Base-by-base conservation (phyloP, 139 green algal genomes). In the Volvox reticuliferus region DNA sequence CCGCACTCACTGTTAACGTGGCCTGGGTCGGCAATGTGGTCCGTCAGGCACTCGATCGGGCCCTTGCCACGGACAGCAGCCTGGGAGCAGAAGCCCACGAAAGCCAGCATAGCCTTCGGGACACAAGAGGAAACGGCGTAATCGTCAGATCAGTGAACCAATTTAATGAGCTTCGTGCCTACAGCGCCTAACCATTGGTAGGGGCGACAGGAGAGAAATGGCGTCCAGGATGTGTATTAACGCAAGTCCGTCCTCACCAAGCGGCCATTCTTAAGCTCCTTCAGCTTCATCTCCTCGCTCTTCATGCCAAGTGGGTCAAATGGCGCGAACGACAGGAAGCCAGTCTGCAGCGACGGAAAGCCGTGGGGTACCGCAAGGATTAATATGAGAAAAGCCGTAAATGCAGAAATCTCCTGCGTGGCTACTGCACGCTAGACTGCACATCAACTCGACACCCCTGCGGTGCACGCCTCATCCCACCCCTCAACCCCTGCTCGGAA, bases 181-280 rank as follows among this genome's bases (percentile, higher is more conserved):
- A n/a, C n/a, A n/a, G n/a, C n/a, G n/a, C n/a, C n/a, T n/a, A n/a
- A n/a, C n/a, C n/a, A n/a, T n/a, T n/a, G n/a, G n/a, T n/a, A n/a
- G n/a, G n/a, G n/a, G n/a, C n/a, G n/a, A n/a, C n/a, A n/a, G n/a
- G n/a, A n/a, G n/a, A n/a, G n/a, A n/a, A n/a, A n/a, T n/a, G n/a
- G n/a, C n/a, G n/a, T n/a, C n/a, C n/a, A n/a, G n/a, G n/a, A n/a
- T n/a, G n/a, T n/a, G 44, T 55, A 55, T 55, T 55, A 9, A 55
- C 44, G 9, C n/a, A n/a, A n/a, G n/a, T n/a, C n/a, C 44, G 44
- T 55, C 44, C 88, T 88, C 68, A 93, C 95, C 71, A 96, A 89
- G 91, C 95, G 94, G 88, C 93, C 96, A 92, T 98, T 98, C 96
- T 98, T 98, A 36, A 98, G 82, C 95, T 98, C 96, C 93, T 97